Conservation (phyloP, 257 asterid genomes). For the Oldenlandia corymbosa region DNA sequence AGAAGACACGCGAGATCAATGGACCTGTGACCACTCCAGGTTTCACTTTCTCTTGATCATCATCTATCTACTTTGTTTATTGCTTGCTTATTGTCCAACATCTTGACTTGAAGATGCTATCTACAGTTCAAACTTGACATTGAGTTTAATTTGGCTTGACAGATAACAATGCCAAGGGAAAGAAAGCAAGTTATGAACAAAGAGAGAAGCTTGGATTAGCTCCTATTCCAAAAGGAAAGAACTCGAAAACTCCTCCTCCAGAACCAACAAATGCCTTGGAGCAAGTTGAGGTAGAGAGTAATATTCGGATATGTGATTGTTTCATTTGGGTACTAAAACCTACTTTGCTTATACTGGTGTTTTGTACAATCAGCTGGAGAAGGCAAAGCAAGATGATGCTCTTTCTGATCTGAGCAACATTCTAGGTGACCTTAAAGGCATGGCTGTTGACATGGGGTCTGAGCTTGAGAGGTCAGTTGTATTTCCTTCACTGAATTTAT, state of each 20-base stretch:
- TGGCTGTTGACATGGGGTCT: constrained; percentile 82
- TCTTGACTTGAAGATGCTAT: background rate
- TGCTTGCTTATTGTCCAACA: background rate
- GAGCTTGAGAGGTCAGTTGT: constrained; percentile 56
- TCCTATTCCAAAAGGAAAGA: constrained; percentile 33
- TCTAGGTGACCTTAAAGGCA: constrained; percentile 82
- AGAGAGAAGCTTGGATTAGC: constrained; percentile 70
- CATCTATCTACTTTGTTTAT: constrained; percentile 1
- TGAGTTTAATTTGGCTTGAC: no score
- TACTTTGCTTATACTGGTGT: background rate
- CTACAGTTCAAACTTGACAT: no score
- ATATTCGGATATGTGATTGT: background rate
- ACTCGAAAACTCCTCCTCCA: constrained; percentile 50
- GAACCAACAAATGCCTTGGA: constrained; percentile 73
- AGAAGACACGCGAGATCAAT: constrained; percentile 53
- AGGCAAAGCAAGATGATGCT: constrained; percentile 78
- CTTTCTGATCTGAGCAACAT: constrained; percentile 66
- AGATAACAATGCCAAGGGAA: constrained; percentile 53
- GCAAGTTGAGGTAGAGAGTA: constrained; percentile 60
- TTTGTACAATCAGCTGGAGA: constrained; percentile 52
- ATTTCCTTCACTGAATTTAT: no score
- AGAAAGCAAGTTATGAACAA: constrained; percentile 44
- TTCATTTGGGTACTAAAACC: background rate
- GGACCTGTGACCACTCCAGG: constrained; percentile 76
- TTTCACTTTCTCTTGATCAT: constrained; percentile 17